Base-by-base conservation (phyloP, 352 stramenopile species). In the Phytophthora kernoviae region DNA sequence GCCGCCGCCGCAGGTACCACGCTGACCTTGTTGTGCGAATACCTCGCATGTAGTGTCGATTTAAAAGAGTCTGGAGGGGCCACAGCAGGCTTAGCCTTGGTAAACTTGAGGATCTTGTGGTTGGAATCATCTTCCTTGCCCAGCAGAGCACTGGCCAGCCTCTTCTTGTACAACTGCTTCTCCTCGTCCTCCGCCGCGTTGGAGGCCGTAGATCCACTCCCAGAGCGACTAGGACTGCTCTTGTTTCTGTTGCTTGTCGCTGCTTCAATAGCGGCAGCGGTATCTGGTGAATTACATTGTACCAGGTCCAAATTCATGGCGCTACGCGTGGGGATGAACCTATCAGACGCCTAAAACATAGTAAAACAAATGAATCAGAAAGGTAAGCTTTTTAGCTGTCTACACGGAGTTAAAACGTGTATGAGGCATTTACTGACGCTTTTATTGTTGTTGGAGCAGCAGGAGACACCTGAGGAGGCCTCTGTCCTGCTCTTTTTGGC, bases 101-200 rank as follows among this genome's bases (percentile, higher is more conserved):
- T 97, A 71, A 99, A 99, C 56, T 97, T 97, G 44, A 99, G 86
- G 48, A 99, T 98, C 40, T 98, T 96, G 81, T 97, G 85, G 55
- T 92, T 87, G 18, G 85, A 81, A 27, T 79, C 64, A 36, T 87
- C 82, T 20, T 88, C 73, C 33, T 75, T 75, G 44, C 89, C 88
- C 17, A 98, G 67, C 17, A 98, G 52, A 22, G 83, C 83, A 46
- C 84, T 90, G 36, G 86, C 86, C 36, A 94, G 70, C 26, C 82
- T 73, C 47, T 88, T 88, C 68, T 94, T 92, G 66, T 93, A 94
- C 21, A 90, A 78, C 55, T 87, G 77, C 39, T 89, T 90, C 54
- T 88, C 80, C 32, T 92, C 83, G 21, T 90, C 78, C 46, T 92
- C 81, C 17, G 65, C 66, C 26, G 65, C 21, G 41, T 30, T 62